Evolutionary conservation across 371 early-diverging fungal species (phyloP).

Genomic region (Mortierella sp.): DNA sequence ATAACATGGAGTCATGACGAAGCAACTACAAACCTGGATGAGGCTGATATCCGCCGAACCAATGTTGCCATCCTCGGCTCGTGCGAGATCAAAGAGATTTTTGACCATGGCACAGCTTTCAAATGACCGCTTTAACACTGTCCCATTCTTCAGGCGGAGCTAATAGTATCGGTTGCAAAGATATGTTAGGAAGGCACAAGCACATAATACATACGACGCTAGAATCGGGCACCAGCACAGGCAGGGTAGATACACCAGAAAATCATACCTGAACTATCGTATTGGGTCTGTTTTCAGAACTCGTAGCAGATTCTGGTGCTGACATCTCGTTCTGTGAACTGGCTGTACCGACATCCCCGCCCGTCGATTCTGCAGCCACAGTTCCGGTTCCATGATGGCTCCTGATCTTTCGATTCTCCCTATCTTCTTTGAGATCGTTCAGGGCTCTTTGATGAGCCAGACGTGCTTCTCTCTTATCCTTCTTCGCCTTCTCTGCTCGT

Average conservation of each 20-base stretch:
- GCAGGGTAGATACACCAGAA: too few relatives aligned
- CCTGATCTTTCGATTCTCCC: constrained; percentile 33
- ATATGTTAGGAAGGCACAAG: neutral
- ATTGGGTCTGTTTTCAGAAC: too few relatives aligned
- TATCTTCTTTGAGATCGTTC: constrained; percentile 40
- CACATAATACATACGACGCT: neutral
- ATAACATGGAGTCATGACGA: too few relatives aligned
- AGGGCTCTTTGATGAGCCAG: constrained; percentile 38
- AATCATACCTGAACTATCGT: neutral
- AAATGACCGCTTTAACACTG: constrained; percentile 29
- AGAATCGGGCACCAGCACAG: neutral
- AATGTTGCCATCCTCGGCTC: constrained; percentile 35
- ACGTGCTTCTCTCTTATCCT: constrained; percentile 25
- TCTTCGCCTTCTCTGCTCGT: constrained; percentile 31
- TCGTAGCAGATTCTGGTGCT: too few relatives aligned
- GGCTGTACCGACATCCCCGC: too few relatives aligned
- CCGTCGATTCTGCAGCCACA: neutral
- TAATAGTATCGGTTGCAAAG: neutral
- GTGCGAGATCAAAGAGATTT: constrained; percentile 35
- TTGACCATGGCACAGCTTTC: constrained; percentile 18
- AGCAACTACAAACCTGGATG: constrained; percentile 44
- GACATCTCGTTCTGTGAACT: neutral
- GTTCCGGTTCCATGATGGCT: neutral
- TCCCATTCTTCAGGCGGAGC: constrained; percentile 46
- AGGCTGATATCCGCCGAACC: constrained; percentile 44